Base-by-base conservation (phyloP, 225 moss, liverwort and hornwort species). In the Takakia lepidozioides region DNA sequence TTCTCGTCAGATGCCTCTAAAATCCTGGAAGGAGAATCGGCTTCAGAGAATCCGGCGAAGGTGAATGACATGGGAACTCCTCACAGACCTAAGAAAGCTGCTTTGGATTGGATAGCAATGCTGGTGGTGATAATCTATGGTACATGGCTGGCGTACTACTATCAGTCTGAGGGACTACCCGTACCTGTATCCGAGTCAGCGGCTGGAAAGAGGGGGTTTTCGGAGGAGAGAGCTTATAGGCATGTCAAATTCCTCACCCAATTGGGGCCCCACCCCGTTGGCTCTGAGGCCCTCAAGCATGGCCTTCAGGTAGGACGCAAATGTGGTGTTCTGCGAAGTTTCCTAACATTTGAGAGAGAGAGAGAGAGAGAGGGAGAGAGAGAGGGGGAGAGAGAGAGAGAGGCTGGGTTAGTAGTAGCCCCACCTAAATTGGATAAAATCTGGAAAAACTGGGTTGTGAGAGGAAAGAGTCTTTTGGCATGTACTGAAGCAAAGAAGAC, bases 181-280 rank as follows among this genome's bases (percentile, higher is more conserved):
- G 3, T 34, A 15, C 78, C 87, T 7, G 50, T 91, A 22, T 85
- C 83, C 20, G 69, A 69, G 39, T 25, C 51, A 8, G 66, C 27
- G 23, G 87, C 87, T 3, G 91, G 87, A 19, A 27, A 49, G 8
- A 51, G 64, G 19, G 87, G 74, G 0, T 98, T 98, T 32, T 79
- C 98, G 2, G 98, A 98, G 55, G 63, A 81, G 51, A 59, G 68
- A 25, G 87, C 91, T 38, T 65, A 50, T 51, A 40, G 70, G 22
- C 98, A 98, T 48, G 83, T 91, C 3, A 17, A 49, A 35, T 54
- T 71, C 5, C 73, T 98, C 3, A 34, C 64, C 40, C 58, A 64
- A 44, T 51, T 98, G 8, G 98, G 98, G 3, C 98, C 98, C 29
- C 98, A 91, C 60, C 87, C 85, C 6, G 59, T 98, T 21, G 81